Evolutionary conservation across 352 stramenopile species (phyloP).

Genomic region (Proteromonas lacertae): DNA sequence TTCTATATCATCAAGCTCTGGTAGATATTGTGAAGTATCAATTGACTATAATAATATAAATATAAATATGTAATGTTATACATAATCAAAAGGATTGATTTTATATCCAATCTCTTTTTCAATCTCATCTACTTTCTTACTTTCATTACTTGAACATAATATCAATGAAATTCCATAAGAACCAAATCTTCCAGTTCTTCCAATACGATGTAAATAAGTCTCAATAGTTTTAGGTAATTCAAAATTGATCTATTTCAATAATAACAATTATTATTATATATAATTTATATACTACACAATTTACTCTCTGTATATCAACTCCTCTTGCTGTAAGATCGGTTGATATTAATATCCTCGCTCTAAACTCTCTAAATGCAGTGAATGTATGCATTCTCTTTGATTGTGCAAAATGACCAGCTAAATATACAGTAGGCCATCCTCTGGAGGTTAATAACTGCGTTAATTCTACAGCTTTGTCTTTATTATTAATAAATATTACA

Average conservation of each 20-base stretch:
- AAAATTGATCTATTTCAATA: slow-evolving; percentile 99
- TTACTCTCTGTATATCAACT: slow-evolving; percentile 98
- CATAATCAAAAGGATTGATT: too few species aligned
- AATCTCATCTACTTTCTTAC: too few species aligned
- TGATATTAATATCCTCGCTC: slow-evolving; percentile 18
- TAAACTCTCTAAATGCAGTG: slow-evolving; percentile 92
- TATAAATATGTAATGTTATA: too few species aligned
- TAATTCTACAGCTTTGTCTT: slow-evolving; percentile 32
- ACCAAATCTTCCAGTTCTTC: slow-evolving; percentile 81
- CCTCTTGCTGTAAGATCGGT: slow-evolving; percentile 88
- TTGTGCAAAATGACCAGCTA: slow-evolving; percentile 80
- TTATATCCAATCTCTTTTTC: too few species aligned
- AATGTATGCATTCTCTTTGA: slow-evolving; percentile 95
- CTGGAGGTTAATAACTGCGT: slow-evolving; percentile 85
- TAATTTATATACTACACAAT: too few species aligned
- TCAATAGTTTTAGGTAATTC: slow-evolving; percentile 92
- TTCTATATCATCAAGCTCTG: too few species aligned
- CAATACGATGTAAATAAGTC: slow-evolving; percentile 97
- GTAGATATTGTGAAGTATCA: too few species aligned
- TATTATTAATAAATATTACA: slow-evolving; percentile 14
- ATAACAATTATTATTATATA: too few species aligned
- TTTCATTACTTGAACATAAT: too few species aligned
- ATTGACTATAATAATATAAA: too few species aligned
- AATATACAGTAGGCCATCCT: slow-evolving; percentile 98
- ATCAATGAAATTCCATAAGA: too few species aligned